Base-by-base conservation (phyloP, 2,329 filamentous ascomycete species). In the Myriangium duriaei region DNA sequence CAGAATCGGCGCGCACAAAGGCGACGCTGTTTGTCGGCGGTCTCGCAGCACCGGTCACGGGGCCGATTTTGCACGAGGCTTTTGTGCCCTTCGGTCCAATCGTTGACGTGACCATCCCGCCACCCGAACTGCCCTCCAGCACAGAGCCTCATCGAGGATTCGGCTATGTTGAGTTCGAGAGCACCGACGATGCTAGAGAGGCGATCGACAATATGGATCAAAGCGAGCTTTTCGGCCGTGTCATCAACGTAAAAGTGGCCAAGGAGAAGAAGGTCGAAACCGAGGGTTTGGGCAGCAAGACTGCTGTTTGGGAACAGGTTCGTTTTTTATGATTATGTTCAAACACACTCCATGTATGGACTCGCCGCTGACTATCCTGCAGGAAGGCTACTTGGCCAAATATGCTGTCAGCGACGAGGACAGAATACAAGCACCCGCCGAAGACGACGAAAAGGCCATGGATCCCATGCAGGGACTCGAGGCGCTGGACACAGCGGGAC, bases 151-250 rank as follows among this genome's bases (percentile, higher is more conserved):
- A 98, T 58, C 72, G 87, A 37, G 91, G 92, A 1, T 98, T 96
- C 59, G 91, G 87, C 42, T 96, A 98, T 57, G 83, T 98, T 35
- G 91, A 98, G 55, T 98, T 83, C 54, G 86, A 95, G 51, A 73
- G 85, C 41, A 71, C 76, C 10, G 74, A 79, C 41, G 91, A 98
- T 61, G 88, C 87, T 17, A 79, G 79, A 53, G 88, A 96, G 61
- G 91, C 91, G 35, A 94, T 98, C 58, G 86, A 96, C 68, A 98
- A 98, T 57, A 96, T 98, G 88, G 85, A 98, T 56, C 86, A 94
- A 58, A 81, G 87, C 43, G 88, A 96, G 63, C 73, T 98, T 32
- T 96, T 88, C 56, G 92, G 91, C 9, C 76, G 84, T 42, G 79
- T 91, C 11, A 80, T 98, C 57, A 94, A 87, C 58, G 88, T 96